Base-by-base conservation (phyloP, 495 filamentous ascomycete genomes). In the Staphylotrichum tortipilum region DNA sequence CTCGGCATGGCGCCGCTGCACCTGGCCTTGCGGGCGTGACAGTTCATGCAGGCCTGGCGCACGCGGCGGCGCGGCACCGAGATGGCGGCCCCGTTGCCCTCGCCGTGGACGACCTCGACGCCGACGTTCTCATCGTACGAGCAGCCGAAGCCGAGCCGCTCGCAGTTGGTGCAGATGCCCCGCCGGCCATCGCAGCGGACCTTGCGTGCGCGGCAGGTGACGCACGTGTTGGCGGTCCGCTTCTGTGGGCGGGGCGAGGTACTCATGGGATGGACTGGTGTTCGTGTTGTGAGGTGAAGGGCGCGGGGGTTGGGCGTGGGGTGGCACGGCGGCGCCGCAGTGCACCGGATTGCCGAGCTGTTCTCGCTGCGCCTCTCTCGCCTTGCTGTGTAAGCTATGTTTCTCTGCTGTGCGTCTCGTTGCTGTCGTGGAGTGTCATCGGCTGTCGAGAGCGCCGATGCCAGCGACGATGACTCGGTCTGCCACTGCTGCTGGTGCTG, bases 131-230 rank as follows among this genome's bases (percentile, higher is more conserved):
- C 70, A 47, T 73, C 68, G 49, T 73, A 76, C n/a, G 70, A 70
- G 44, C 72, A 76, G 31, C 60, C 60, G 47, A 76, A 73, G 30
- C 69, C 70, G 10, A 76, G 64, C 9, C 72, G 72, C 44, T 74
- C 69, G 56, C 72, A 76, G 59, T 73, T 74, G 53, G 66, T 63
- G 51, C 72, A 76, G 44, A 66, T 56, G 15, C 60, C 63, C 12
- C 65, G 70, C 0, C 66, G 65, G 10, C 72, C 72, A 43, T 76
- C 71, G 56, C 72, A 76, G 21, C 71, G 70, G 14, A 76, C 72
- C 58, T 76, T 76, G 51, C 72, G 70, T 23, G 67, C 64, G 11
- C 72, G 69, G 50, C 72, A 76, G 8, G 71, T 71, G 49, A 68
- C 61, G 54, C 71, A 74, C 23, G 71, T 76, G 31, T 44, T 47